A percentile compares a stretch with the other conserved stretches of the same genome.
These are phyloP conservation scores for Aspergillus brasiliensis DNA, from an alignment of 2,329 filamentous ascomycete species.

Conservation along the genomic window DNA sequence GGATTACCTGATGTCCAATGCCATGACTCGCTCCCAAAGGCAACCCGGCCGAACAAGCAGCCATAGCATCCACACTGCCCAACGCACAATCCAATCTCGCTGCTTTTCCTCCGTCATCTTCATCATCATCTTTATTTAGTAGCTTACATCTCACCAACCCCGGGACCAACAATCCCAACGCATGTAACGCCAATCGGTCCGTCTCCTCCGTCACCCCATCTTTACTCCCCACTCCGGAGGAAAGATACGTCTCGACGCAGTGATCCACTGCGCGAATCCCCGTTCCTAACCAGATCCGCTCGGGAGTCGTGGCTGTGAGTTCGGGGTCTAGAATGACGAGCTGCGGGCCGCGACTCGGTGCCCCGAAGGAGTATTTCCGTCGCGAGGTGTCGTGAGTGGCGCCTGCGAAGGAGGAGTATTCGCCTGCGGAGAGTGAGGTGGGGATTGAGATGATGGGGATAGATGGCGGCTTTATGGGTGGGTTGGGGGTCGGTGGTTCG, in stretches of 20 bases:
- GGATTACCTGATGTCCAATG: constrained; percentile 53
- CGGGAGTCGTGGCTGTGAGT: constrained; percentile 60
- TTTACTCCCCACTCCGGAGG: constrained; percentile 41
- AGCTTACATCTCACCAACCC: constrained; percentile 46
- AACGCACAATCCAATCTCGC: constrained; percentile 53
- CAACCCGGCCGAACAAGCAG: constrained; percentile 41
- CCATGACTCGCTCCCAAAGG: constrained; percentile 55
- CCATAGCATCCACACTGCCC: constrained; percentile 58
- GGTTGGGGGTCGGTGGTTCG: constrained; percentile 17
- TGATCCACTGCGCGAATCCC: constrained; percentile 61
- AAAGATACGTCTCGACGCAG: constrained; percentile 55
- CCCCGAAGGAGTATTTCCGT: constrained; percentile 41
- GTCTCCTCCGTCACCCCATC: constrained; percentile 31
- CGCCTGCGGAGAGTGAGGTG: constrained; percentile 46
- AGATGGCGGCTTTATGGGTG: constrained; percentile 27
- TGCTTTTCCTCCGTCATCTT: constrained; percentile 41
- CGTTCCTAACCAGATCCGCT: constrained; percentile 46
- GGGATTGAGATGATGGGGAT: constrained; percentile 44
- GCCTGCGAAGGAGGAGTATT: constrained; percentile 46
- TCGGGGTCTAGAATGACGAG: constrained; percentile 61
- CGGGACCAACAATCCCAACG: constrained; percentile 46
- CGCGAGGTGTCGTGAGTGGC: constrained; percentile 40
- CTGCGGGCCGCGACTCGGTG: constrained; percentile 46
- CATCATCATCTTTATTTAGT: constrained; percentile 19
- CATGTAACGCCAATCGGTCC: constrained; percentile 42